Conservation (phyloP, 2,329 filamentous ascomycete species). For the Parastagonospora nodorum region DNA sequence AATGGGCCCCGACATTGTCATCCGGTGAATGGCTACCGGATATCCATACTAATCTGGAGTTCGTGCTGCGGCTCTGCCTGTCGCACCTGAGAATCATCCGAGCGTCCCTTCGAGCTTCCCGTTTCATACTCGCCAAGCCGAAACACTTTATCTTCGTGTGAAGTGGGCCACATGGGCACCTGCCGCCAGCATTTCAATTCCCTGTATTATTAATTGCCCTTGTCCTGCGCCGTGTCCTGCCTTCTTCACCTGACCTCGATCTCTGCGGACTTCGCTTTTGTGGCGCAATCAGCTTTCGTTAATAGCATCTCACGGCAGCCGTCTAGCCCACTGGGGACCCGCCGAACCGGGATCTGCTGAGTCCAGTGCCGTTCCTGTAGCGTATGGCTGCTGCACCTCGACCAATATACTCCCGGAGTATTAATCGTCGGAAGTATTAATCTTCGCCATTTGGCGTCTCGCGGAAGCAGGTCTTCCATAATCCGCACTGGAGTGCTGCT, state of each 20-base stretch:
- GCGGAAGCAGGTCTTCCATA: conserved; percentile 38
- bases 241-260: neutral
- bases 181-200: neutral
- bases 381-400: conserved; percentile 17
- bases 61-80: conserved; percentile 28
- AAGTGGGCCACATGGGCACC: neutral
- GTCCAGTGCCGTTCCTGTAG: conserved; percentile 15
- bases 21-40: no score
- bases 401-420: conserved; percentile 1
- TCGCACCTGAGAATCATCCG: conserved; percentile 27
- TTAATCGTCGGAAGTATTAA: conserved; percentile 16
- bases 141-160: conserved; percentile 15
- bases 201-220: neutral
- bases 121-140: conserved; percentile 30
- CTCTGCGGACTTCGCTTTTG: neutral
- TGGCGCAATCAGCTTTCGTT: conserved; percentile 6
- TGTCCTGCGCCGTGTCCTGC: neutral
- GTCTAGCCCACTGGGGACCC: conserved; percentile 20
- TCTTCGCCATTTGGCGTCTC: conserved; percentile 31
- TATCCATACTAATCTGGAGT: neutral
- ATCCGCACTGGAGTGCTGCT: neutral
- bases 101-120: conserved; percentile 23
- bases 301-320: conserved; percentile 20
- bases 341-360: conserved; percentile 11
- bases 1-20: no score